These are phyloP conservation scores for Ogataea ganodermae DNA, from an alignment of 805 yeast genomes.

Conservation along the genomic window DNA sequence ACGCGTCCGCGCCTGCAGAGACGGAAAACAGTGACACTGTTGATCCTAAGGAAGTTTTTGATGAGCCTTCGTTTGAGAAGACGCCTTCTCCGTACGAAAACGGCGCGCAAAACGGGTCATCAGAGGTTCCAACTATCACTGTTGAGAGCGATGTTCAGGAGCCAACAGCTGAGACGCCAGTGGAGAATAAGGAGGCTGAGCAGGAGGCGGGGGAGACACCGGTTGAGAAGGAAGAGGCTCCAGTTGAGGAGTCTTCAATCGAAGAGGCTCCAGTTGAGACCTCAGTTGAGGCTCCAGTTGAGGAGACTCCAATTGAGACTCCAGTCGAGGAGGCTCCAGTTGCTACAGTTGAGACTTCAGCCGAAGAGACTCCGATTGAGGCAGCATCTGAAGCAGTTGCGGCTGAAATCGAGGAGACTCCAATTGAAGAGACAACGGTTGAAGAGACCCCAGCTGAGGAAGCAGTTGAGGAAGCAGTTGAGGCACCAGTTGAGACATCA, in stretches of 20 bases:
- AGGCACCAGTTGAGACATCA: neutral
- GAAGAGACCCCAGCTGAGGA: neutral
- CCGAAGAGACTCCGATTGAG: neutral
- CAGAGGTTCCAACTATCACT: conserved; percentile 15
- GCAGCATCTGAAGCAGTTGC: neutral
- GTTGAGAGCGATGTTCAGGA: conserved; percentile 9
- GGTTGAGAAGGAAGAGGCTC: neutral
- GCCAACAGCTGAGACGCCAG: neutral
- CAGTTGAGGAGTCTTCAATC: neutral
- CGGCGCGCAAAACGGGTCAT: conserved; percentile 10
- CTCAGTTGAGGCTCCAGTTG: conserved; percentile 6
- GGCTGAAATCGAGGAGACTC: neutral
- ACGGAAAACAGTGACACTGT: conserved; percentile 10
- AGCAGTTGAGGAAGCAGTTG: neutral
- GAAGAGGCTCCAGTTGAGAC: conserved; percentile 5
- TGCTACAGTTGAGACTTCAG: neutral
- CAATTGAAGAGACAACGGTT: neutral
- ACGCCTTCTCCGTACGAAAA: neutral
- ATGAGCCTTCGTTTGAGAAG: conserved; percentile 16
- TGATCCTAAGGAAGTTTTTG: conserved; percentile 20
- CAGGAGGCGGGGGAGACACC: neutral
- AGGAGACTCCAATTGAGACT: conserved; percentile 6
- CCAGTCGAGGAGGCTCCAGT: conserved; percentile 3
- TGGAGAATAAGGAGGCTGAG: conserved; percentile 5
- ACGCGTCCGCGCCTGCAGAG: conserved; percentile 15